Evolutionary conservation across 106 monocot genomes (phyloP).

Genomic region (Acorus gramineus): DNA sequence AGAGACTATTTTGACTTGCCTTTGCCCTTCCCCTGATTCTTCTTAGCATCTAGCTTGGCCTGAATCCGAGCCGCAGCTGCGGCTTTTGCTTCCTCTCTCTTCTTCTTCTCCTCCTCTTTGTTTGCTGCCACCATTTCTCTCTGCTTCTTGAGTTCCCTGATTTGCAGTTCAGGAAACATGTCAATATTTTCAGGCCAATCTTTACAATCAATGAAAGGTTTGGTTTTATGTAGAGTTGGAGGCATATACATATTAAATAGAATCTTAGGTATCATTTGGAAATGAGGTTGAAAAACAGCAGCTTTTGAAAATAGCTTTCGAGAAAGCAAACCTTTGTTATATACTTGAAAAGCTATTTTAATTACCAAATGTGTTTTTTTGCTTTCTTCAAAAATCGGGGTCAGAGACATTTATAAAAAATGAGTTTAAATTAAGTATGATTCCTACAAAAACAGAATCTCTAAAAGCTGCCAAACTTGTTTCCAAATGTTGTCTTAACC

Average conservation of each 20-base stretch:
- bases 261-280: too few species aligned
- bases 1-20: constrained; percentile 59
- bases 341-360: too few species aligned
- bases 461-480: too few species aligned
- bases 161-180: neutral
- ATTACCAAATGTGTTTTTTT: too few species aligned
- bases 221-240: too few species aligned
- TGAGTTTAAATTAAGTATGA: too few species aligned
- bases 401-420: too few species aligned
- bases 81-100: constrained; percentile 96
- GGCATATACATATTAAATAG: too few species aligned
- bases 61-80: constrained; percentile 92
- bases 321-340: neutral
- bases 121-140: constrained; percentile 65
- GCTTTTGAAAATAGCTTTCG: neutral
- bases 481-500: too few species aligned
- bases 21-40: constrained; percentile 82
- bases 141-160: constrained; percentile 88
- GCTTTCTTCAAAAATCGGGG: too few species aligned
- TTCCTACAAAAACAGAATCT: too few species aligned
- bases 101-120: constrained; percentile 90
- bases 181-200: neutral
- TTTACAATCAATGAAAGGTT: neutral
- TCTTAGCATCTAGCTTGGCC: constrained; percentile 91
- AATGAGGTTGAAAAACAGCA: neutral